Conservation (phyloP, 2,329 filamentous ascomycete genomes). For the Botryotinia convoluta region DNA sequence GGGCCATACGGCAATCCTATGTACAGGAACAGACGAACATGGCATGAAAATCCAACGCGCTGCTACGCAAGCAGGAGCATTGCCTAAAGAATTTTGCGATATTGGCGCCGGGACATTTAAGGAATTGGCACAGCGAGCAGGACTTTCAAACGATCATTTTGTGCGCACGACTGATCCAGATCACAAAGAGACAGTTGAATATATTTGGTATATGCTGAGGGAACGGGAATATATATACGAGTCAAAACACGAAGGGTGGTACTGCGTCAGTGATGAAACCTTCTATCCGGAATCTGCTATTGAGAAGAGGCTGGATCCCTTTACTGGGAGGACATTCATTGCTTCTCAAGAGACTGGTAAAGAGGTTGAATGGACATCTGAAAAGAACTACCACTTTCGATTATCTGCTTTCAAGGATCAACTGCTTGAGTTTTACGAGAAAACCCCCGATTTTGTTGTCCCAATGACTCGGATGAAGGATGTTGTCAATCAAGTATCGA, state of each 20-base stretch:
- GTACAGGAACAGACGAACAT: slow-evolving; percentile 95
- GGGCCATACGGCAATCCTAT: slow-evolving; percentile 68
- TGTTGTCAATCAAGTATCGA: slow-evolving; percentile 71
- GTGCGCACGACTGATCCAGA: slow-evolving; percentile 85
- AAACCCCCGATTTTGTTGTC: slow-evolving; percentile 74
- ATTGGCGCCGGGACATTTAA: slow-evolving; percentile 76
- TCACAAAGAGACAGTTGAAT: slow-evolving; percentile 80
- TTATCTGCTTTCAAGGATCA: slow-evolving; percentile 78
- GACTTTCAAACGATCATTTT: slow-evolving; percentile 79
- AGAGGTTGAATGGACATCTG: slow-evolving; percentile 90
- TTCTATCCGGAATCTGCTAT: slow-evolving; percentile 83
- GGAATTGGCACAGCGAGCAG: slow-evolving; percentile 65
- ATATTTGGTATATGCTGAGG: slow-evolving; percentile 82
- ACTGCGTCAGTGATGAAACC: slow-evolving; percentile 93
- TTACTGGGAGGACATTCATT: slow-evolving; percentile 80
- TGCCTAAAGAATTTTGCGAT: slow-evolving; percentile 86
- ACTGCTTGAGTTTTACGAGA: slow-evolving; percentile 74
- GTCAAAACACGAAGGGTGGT: slow-evolving; percentile 89
- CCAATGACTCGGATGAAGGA: slow-evolving; percentile 73
- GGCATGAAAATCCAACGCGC: slow-evolving; percentile 96
- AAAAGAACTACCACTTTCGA: slow-evolving; percentile 92
- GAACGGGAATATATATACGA: slow-evolving; percentile 78
- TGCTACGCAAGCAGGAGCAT: slow-evolving; percentile 65
- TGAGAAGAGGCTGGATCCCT: slow-evolving; percentile 69
- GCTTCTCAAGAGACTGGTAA: slow-evolving; percentile 84